Base-by-base conservation (phyloP, 208 protist genomes). In the Acanthamoeba healyi region DNA sequence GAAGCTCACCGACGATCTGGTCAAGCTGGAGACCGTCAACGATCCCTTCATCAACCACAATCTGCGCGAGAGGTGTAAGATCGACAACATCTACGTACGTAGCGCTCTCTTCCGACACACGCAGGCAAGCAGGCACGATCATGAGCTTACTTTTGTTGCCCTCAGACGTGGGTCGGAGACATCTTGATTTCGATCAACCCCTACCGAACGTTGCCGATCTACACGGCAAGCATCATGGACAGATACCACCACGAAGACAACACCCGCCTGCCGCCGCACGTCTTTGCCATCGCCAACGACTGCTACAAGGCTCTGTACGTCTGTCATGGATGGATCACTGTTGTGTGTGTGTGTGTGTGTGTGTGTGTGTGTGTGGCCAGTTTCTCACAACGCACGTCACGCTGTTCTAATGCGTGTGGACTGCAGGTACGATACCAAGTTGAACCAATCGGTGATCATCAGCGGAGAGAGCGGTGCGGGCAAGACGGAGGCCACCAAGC, bases 161-260 rank as follows among this genome's bases (percentile, higher is more conserved):
- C n/a, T 24, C 94, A 98, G 96, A 98, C 98, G 19, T 98, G 96
- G 84, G 98, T 98, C 82, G 98, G 98, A 26, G 94, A 97, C 65
- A 98, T 99, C 29, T 95, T 99, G 36, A 97, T 99, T 56, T 96
- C 96, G 65, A 97, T 98, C 36, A 99, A 99, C 90, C 98, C 98
- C 54, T 99, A 95, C 94, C 87, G 97, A 92, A 95, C 96, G 56
- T 97, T 99, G 22, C 65, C 63, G 56, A 94, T 95, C 82, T 93
- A 94, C 51, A 94, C 79, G 56, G 94, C 94, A 17, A 81, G 95
- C 26, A 91, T 72, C 84, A 63, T 91, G 84, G 91, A 94, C 29
- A 42, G 44, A 12, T 91, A 91, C 56, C 56, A 63, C 90, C 96
- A 96, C 49, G 93, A 93, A 38, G 97, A 96, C 86, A 96, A 95